A percentile compares a stretch with the other conserved stretches of the same genome.
Evolutionary conservation across 2,329 filamentous ascomycete species (phyloP).

Genomic region (Pyrenochaeta sp.): DNA sequence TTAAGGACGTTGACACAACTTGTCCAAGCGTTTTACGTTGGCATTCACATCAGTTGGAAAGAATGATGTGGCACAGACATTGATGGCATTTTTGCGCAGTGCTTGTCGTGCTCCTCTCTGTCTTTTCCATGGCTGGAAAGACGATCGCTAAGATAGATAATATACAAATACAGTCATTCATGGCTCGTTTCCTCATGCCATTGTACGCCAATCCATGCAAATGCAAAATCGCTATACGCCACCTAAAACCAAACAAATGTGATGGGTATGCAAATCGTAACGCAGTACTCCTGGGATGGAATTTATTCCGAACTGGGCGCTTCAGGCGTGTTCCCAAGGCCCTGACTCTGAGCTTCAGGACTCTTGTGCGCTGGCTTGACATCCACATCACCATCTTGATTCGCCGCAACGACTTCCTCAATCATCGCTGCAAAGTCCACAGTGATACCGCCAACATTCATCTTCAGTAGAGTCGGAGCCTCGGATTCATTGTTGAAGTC

Average conservation of each 20-base stretch:
- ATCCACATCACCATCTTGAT: conserved; percentile 19
- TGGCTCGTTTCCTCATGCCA: conserved; percentile 5
- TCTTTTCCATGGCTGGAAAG: neutral
- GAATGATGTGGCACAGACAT: neutral
- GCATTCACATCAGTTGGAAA: too few relatives aligned
- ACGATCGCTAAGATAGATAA: neutral
- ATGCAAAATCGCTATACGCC: conserved; percentile 8
- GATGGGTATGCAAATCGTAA: neutral
- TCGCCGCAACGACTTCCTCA: conserved; percentile 40
- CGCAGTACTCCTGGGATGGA: neutral
- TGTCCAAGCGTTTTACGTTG: too few relatives aligned
- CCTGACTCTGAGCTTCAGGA: conserved; percentile 17
- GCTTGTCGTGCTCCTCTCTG: neutral
- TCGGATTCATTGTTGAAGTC: conserved; percentile 14
- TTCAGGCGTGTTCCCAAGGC: conserved; percentile 23
- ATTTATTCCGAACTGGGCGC: conserved; percentile 10
- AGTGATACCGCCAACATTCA: conserved; percentile 38
- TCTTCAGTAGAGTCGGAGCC: conserved; percentile 30
- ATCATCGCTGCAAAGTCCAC: conserved; percentile 49
- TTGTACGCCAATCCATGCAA: neutral
- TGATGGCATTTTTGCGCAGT: neutral
- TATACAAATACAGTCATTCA: conserved; percentile 4
- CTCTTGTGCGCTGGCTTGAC: conserved; percentile 10
- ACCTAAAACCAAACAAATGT: neutral
- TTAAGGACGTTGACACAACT: too few relatives aligned